Evolutionary conservation across 2,329 filamentous ascomycete species (phyloP).

Genomic region (Thelonectria rubi): DNA sequence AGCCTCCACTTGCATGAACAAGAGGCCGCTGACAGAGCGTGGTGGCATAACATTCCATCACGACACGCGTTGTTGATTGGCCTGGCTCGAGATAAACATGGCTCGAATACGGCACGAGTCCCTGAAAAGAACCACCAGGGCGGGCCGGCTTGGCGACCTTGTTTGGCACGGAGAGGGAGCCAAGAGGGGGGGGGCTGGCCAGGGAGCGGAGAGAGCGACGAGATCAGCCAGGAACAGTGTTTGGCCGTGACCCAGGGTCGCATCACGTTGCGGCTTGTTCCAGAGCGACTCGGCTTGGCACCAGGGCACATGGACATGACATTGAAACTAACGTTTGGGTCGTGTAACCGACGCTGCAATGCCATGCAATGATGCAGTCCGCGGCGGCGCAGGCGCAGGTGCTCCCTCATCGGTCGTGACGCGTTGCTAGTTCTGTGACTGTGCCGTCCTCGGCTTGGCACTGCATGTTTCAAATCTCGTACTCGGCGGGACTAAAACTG

Average conservation of each 20-base stretch:
- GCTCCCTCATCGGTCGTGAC: slow-evolving; percentile 12
- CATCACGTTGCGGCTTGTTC: slow-evolving; percentile 41
- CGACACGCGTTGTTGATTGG: neutral
- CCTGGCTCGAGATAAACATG: neutral
- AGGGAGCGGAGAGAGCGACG: slow-evolving; percentile 7
- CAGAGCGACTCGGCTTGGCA: slow-evolving; percentile 20
- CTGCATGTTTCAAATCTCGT: slow-evolving; percentile 24
- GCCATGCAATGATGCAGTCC: slow-evolving; percentile 13
- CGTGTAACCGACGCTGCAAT: slow-evolving; percentile 18
- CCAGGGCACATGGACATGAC: slow-evolving; percentile 4
- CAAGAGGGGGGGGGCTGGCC: neutral
- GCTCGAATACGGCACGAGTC: slow-evolving; percentile 2
- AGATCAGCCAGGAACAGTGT: slow-evolving; percentile 33
- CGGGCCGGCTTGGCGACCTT: slow-evolving; percentile 9
- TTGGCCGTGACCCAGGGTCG: slow-evolving; percentile 34
- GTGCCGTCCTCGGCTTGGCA: slow-evolving; percentile 21
- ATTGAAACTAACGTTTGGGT: slow-evolving; percentile 13
- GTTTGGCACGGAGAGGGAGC: slow-evolving; percentile 9
- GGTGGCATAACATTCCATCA: neutral
- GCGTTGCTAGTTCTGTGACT: slow-evolving; percentile 11
- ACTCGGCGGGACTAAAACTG: slow-evolving; percentile 11
- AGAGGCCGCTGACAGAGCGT: neutral
- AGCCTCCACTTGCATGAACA: slow-evolving; percentile 16
- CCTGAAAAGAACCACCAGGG: slow-evolving; percentile 11
- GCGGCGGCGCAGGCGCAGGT: slow-evolving; percentile 19